Evolutionary conservation across 805 yeast species (phyloP).

Genomic region (Suhomyces xylopsoci): DNA sequence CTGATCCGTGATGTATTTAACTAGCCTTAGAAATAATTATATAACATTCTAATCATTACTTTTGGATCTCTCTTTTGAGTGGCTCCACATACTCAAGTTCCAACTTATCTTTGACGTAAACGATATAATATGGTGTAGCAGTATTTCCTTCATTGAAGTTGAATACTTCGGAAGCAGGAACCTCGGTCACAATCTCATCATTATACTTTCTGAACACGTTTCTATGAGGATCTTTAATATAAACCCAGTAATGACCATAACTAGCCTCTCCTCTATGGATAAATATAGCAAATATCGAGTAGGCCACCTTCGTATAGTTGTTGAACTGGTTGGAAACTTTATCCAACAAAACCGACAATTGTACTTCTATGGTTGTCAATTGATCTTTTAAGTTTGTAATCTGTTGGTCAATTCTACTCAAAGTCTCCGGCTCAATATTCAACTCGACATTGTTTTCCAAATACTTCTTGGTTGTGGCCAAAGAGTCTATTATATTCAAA

Average conservation of each 20-base stretch:
- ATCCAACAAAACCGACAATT: constrained; percentile 43
- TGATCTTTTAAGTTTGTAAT: constrained; percentile 47
- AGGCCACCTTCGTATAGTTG: constrained; percentile 61
- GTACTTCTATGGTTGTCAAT: constrained; percentile 37
- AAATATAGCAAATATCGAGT: constrained; percentile 84
- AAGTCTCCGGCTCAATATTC: constrained; percentile 43
- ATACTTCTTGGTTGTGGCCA: constrained; percentile 56
- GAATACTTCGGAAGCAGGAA: constrained; percentile 59
- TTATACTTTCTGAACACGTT: constrained; percentile 83
- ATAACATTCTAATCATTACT: neutral
- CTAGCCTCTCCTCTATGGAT: constrained; percentile 95
- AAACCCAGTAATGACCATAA: constrained; percentile 97
- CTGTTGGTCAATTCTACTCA: constrained; percentile 46
- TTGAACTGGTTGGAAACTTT: constrained; percentile 60
- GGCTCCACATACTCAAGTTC: constrained; percentile 60
- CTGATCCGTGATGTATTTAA: neutral
- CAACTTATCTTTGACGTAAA: constrained; percentile 67
- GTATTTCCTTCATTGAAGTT: constrained; percentile 66
- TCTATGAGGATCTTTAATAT: constrained; percentile 71
- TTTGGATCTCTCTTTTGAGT: constrained; percentile 44
- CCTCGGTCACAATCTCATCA: constrained; percentile 92
- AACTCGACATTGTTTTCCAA: constrained; percentile 38
- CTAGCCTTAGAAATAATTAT: neutral
- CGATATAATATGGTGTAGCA: constrained; percentile 93
- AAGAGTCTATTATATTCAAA: constrained; percentile 35